phyloP scores from a whole-genome alignment of 306 rosid genomes.

The Quercus bicolor region DNA sequence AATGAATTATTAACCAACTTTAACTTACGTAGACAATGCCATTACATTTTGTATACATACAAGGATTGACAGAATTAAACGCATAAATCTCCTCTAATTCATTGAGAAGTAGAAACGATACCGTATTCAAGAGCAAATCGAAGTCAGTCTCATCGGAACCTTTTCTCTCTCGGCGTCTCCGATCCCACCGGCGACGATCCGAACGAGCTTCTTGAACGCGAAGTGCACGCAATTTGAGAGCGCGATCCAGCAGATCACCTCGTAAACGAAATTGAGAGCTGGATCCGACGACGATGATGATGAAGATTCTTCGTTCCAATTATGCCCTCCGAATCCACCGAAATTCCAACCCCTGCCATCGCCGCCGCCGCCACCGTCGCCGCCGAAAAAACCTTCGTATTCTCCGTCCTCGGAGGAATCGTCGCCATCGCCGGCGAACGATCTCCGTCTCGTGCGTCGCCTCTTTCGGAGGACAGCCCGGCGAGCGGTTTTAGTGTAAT shows the following conservation, averaged over 20 bases:
- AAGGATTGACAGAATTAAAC: not conserved
- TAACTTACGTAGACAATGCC: not conserved
- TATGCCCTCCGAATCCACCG: constrained; percentile 57
- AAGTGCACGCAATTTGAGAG: constrained; percentile 83
- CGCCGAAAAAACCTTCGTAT: constrained; percentile 40
- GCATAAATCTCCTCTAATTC: constrained; percentile 1
- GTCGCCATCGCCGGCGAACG: constrained; percentile 38
- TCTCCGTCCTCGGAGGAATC: constrained; percentile 34
- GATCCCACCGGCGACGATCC: constrained; percentile 51
- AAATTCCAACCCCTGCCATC: constrained; percentile 75
- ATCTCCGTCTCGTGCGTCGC: constrained; percentile 58
- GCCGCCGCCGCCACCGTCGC: constrained; percentile 43
- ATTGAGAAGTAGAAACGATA: constrained; percentile 12
- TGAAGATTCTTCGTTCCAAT: constrained; percentile 50
- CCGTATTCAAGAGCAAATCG: constrained; percentile 47
- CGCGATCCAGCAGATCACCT: constrained; percentile 80
- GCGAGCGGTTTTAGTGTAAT: constrained; percentile 30
- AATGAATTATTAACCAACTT: not conserved
- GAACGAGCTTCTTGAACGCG: constrained; percentile 66
- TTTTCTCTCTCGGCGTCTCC: constrained; percentile 63
- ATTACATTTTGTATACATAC: constrained; percentile 12
- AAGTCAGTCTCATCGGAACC: constrained; percentile 53
- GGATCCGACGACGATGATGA: constrained; percentile 64
- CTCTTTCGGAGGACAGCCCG: constrained; percentile 55
- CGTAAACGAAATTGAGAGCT: constrained; percentile 78